Evolutionary conservation across 163 green algal species (phyloP).

Genomic region (Trebouxia gelatinosa): DNA sequence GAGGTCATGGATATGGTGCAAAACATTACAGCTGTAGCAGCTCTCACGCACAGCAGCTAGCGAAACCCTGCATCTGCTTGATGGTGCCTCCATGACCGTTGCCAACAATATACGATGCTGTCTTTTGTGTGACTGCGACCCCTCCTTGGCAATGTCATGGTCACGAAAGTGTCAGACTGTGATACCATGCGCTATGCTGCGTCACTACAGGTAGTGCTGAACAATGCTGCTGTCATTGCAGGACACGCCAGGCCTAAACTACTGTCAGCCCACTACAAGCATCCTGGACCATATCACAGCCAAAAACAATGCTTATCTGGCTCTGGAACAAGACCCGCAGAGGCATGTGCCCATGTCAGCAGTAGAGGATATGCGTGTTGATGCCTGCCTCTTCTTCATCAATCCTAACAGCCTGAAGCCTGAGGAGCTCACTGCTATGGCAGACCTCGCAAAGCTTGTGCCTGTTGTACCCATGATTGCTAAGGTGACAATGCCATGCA

Average conservation of each 20-base stretch:
- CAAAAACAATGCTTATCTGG: background rate
- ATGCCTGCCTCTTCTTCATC: conserved; percentile 55
- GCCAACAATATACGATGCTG: no score
- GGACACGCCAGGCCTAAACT: conserved; percentile 8
- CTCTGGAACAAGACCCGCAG: background rate
- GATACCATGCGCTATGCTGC: no score
- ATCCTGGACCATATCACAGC: background rate
- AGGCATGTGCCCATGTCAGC: background rate
- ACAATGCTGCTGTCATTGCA: background rate
- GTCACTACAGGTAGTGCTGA: no score
- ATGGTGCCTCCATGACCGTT: no score
- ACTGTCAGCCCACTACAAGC: background rate
- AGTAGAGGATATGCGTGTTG: conserved; percentile 41
- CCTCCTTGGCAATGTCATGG: no score
- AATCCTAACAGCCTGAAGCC: conserved; percentile 46
- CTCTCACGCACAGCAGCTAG: no score
- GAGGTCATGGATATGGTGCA: no score
- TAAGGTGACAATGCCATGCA: no score
- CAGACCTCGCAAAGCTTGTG: conserved; percentile 33
- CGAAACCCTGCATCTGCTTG: no score
- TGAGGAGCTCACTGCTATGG: conserved; percentile 49
- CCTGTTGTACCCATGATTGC: conserved; percentile 35
- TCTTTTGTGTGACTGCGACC: no score
- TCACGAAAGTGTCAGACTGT: no score
- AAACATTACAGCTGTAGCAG: no score